These are phyloP conservation scores for Suillus cothurnatus DNA, from an alignment of 768 basidiomycete genomes.

Conservation along the genomic window DNA sequence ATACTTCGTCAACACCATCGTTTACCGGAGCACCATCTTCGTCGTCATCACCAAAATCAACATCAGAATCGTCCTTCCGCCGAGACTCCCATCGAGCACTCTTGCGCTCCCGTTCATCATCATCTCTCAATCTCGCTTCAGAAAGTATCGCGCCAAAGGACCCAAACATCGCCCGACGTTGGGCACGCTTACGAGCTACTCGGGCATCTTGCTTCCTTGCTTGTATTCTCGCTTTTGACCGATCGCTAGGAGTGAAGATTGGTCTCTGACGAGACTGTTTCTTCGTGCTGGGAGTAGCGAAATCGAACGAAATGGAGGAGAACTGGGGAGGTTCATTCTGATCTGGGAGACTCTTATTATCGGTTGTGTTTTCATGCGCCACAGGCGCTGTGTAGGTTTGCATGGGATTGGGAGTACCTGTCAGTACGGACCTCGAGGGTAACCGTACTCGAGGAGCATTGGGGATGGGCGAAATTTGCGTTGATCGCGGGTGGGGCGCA, in stretches of 20 bases:
- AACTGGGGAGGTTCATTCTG: conserved; percentile 22
- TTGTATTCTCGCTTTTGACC: conserved; percentile 27
- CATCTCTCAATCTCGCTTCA: conserved; percentile 50
- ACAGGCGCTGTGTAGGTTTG: neutral
- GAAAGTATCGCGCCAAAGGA: conserved; percentile 56
- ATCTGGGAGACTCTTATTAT: neutral
- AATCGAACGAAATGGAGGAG: conserved; percentile 30
- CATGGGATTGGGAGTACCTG: conserved; percentile 19
- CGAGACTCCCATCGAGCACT: conserved; percentile 50
- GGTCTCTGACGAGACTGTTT: conserved; percentile 33
- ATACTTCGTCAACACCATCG: conserved; percentile 33
- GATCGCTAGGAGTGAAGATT: conserved; percentile 27
- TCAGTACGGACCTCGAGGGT: conserved; percentile 28
- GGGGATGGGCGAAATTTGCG: conserved; percentile 17
- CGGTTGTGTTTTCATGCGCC: neutral
- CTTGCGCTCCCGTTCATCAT: conserved; percentile 28
- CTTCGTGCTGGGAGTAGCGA: neutral
- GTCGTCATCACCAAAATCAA: conserved; percentile 62
- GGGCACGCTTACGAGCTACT: conserved; percentile 22
- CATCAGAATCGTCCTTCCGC: conserved; percentile 64
- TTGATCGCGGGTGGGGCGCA: conserved; percentile 65
- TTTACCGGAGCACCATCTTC: conserved; percentile 27
- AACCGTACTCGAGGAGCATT: conserved; percentile 18
- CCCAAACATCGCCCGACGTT: conserved; percentile 39
- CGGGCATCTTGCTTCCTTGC: conserved; percentile 23